A percentile compares a stretch with the other conserved stretches of the same genome.
Conservation (phyloP, 257 asterid genomes). For the Solanum neorickii region DNA sequence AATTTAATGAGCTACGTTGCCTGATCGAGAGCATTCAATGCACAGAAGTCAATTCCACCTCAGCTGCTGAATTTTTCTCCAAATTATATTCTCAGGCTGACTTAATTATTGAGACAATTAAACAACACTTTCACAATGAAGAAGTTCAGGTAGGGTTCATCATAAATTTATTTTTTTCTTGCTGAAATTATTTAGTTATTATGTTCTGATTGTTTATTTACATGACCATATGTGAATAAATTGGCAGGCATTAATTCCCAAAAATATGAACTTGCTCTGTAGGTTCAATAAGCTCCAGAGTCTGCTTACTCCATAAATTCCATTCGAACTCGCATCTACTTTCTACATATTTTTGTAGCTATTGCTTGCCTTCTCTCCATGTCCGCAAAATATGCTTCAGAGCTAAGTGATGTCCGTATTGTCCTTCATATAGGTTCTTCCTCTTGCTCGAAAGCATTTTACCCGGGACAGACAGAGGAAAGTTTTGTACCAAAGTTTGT, state of each 20-base stretch:
- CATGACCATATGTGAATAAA: not conserved
- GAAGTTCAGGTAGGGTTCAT: slow-evolving; percentile 27
- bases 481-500: slow-evolving; percentile 29
- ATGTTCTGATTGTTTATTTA: not conserved
- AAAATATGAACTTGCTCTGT: not conserved
- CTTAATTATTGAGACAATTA: slow-evolving; percentile 29
- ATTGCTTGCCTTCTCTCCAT: not conserved
- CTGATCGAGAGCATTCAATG: slow-evolving; percentile 30
- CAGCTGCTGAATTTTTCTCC: slow-evolving; percentile 31
- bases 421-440: slow-evolving; percentile 27
- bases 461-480: slow-evolving; percentile 29
- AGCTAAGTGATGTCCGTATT: not conserved
- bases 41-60: slow-evolving; percentile 28
- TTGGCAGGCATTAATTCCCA: not conserved
- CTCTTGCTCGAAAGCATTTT: slow-evolving; percentile 32
- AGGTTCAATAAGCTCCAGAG: not conserved
- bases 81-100: slow-evolving; percentile 36
- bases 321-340: not conserved
- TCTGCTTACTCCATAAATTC: not conserved
- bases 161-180: not conserved
- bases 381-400: not conserved
- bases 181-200: not conserved
- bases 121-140: slow-evolving; percentile 27
- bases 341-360: not conserved
- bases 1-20: slow-evolving; percentile 28